Base-by-base conservation (phyloP, 2,329 filamentous ascomycete species). In the Alternaria atra region DNA sequence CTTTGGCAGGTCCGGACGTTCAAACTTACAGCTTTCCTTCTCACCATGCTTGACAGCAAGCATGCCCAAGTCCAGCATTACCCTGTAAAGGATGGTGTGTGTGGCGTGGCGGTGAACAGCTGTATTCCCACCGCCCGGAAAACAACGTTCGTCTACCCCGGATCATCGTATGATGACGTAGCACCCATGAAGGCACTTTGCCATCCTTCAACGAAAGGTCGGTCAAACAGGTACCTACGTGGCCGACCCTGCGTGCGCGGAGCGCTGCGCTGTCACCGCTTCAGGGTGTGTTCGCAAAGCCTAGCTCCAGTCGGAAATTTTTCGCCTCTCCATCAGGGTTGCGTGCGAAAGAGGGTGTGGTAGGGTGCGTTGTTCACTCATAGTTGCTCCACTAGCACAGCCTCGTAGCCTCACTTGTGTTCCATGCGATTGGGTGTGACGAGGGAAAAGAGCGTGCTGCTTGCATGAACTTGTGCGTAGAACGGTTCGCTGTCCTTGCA, bases 81-180 rank as follows among this genome's bases (percentile, higher is more conserved):
- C 69, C 46, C 46, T 50, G 46, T 12, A 35, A 25, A 25, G 4
- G 23, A 6, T 29, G 13, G 34, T 34, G 42, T 35, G 46, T 37
- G 46, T 47, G 59, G 47, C 44, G 65, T 71, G 66, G 72, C 72
- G 72, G 72, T 75, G 72, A 73, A 73, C 60, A 67, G 61, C 66
- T 63, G 56, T 12, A 52, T 37, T 53, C 61, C 65, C 61, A 66
- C 61, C 68, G 66, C 68, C 63, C 30, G 35, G 43, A 50, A 40
- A 39, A 50, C 53, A 55, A 39, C 43, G 43, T 47, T 62, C 63
- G 60, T 67, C 59, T 68, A 67, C 69, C 66, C 69, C 65, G 56
- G 64, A 66, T 66, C 53, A 68, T 62, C 58, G 55, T 54, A 39
- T 58, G 55, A 69, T 75, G 72, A 75, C 73, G 72, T 73, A 75